Evolutionary conservation across 2,329 filamentous ascomycete genomes (phyloP).

Genomic region (Cercospora zeina): DNA sequence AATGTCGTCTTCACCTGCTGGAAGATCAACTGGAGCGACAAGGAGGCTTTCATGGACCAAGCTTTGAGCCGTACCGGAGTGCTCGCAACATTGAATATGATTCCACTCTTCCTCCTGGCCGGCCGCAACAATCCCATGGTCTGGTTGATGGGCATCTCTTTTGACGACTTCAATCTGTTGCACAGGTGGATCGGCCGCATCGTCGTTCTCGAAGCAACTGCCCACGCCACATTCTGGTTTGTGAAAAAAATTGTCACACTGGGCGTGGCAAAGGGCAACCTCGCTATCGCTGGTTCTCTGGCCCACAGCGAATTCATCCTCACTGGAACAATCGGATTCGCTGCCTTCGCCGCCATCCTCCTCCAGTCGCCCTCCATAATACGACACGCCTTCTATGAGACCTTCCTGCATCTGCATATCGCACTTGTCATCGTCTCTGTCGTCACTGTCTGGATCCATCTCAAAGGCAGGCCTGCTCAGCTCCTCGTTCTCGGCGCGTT

Average conservation of each 20-base stretch:
- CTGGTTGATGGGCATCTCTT: conserved; percentile 68
- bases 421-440: conserved; percentile 60
- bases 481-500: conserved; percentile 63
- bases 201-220: conserved; percentile 66
- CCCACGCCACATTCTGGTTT: conserved; percentile 65
- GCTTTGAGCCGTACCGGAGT: conserved; percentile 69
- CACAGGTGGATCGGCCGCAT: conserved; percentile 81
- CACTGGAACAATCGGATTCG: conserved; percentile 63
- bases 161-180: conserved; percentile 79
- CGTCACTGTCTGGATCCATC: conserved; percentile 66
- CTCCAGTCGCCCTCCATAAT: conserved; percentile 70
- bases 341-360: conserved; percentile 62
- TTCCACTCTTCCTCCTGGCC: conserved; percentile 71
- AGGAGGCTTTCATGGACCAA: conserved; percentile 70
- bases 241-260: conserved; percentile 45
- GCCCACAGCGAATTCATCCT: conserved; percentile 53
- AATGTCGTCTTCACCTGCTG: conserved; percentile 51
- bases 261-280: conserved; percentile 53
- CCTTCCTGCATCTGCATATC: conserved; percentile 73
- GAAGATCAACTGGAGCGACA: conserved; percentile 57
- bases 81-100: conserved; percentile 73
- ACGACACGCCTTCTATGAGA: conserved; percentile 77
- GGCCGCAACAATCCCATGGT: conserved; percentile 79
- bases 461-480: conserved; percentile 59
- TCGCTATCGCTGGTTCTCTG: conserved; percentile 45